Evolutionary conservation across 73 alveolate genomes (phyloP), one percentile per base, ranked within the genome.

Genomic region (Paramecium sexaurelia): DNA sequence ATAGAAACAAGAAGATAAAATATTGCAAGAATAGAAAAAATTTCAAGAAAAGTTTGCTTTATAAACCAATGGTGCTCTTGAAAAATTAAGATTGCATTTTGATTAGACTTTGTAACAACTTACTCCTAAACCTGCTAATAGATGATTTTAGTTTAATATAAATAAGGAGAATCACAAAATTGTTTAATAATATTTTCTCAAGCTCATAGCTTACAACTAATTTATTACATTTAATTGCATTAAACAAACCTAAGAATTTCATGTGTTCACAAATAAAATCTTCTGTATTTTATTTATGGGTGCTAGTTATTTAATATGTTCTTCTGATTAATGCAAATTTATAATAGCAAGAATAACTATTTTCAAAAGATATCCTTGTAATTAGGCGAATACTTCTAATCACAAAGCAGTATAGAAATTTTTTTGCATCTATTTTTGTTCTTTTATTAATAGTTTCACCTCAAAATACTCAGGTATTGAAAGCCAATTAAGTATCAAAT

Each of bases 231-330:
- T 41, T 11, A 75, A 75, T 24, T 19, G 75, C 90, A 78, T 78
- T 24, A 13, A 78, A 78, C n/a, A 37, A 55, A 75, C 24, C 90
- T 78, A 43, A 41, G 90, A 20, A 41, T 75, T 13, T 75, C 89
- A 75, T 75, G 89, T 75, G 89, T 39, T 78, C 41, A 78, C 41
- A 47, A 78, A 78, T 29, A 20, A 29, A 40, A 24, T 26, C 90
- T 78, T 1, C 90, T 19, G 7, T 24, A 8, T 20, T 41, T 33
- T 78, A 7, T 9, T 26, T 26, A 69, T 69, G 7, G 2, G 85
- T 56, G 7, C 29, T 69, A 20, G 55, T 15, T 26, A 69, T 32
- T 69, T 27, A 35, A 26, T 69, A 11, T 8, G 51, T 4, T 15
- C 3, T 9, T 47, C 85, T 32, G 2, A 13, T 47, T 47, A 17